Conservation (phyloP, 495 filamentous ascomycete species). For the Usnea hakonensis region DNA sequence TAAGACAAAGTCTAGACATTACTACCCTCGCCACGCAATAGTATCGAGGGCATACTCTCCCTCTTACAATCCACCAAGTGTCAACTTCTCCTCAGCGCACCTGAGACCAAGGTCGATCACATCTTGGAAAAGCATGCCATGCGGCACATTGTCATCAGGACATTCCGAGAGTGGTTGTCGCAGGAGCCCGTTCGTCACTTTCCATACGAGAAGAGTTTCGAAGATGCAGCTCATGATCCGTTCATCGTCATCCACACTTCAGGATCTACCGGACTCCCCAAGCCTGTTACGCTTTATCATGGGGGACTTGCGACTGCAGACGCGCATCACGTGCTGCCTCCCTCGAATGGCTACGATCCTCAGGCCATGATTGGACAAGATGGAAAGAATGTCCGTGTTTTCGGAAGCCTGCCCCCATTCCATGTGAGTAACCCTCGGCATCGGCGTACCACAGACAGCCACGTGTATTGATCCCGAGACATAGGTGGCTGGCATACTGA, state of each 20-base stretch:
- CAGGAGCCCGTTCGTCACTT: conserved; percentile 20
- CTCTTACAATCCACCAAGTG: conserved; percentile 23
- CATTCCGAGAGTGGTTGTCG: conserved; percentile 25
- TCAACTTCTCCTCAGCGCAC: conserved; percentile 3
- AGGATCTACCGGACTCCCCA: conserved; percentile 51
- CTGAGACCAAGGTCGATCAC: conserved; percentile 2
- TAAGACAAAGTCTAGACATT: conserved; percentile 15
- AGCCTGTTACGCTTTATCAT: conserved; percentile 43
- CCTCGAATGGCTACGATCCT: conserved; percentile 22
- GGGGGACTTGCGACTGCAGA: conserved; percentile 43
- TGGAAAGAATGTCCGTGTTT: conserved; percentile 25
- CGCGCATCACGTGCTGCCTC: conserved; percentile 22
- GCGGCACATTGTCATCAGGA: conserved; percentile 25
- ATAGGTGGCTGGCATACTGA: conserved; percentile 31
- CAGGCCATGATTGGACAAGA: conserved; percentile 18
- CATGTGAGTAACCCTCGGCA: conserved; percentile 22
- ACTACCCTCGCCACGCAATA: conserved; percentile 27
- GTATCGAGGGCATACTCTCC: conserved; percentile 21
- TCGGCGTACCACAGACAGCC: background rate
- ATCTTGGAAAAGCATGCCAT: conserved; percentile 19
- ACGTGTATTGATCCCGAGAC: background rate
- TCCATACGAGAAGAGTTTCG: conserved; percentile 30
- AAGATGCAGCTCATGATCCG: conserved; percentile 38
- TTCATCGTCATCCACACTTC: conserved; percentile 50
- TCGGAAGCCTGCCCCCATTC: conserved; percentile 30